Evolutionary conservation across 768 basidiomycete species (phyloP).

Genomic region (Amanita muscaria): DNA sequence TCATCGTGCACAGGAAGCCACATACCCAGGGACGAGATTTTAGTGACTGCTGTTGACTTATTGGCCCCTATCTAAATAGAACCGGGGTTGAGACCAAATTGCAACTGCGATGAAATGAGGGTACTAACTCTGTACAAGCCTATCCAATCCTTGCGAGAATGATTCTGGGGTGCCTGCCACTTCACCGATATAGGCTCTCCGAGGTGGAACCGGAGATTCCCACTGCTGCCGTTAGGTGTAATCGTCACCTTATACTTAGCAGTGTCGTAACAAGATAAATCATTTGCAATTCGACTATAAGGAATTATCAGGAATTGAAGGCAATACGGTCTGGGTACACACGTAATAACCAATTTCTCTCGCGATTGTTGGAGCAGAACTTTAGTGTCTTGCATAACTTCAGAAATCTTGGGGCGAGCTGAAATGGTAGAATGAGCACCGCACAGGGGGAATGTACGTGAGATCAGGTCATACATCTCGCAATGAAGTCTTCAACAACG

Average conservation of each 20-base stretch:
- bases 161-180: slow-evolving; percentile 81
- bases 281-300: slow-evolving; percentile 69
- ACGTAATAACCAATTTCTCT: slow-evolving; percentile 90
- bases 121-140: slow-evolving; percentile 72
- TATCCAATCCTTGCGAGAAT: slow-evolving; percentile 94
- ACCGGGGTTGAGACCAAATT: slow-evolving; percentile 5
- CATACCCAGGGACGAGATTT: slow-evolving; percentile 76
- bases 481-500: slow-evolving; percentile 87
- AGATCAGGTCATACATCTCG: slow-evolving; percentile 59
- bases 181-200: slow-evolving; percentile 82
- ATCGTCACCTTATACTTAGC: slow-evolving; percentile 69
- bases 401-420: slow-evolving; percentile 86
- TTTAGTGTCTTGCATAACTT: slow-evolving; percentile 90
- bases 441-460: neutral
- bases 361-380: slow-evolving; percentile 83
- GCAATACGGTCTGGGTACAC: slow-evolving; percentile 20
- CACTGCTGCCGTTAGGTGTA: slow-evolving; percentile 39
- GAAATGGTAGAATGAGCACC: slow-evolving; percentile 11
- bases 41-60: slow-evolving; percentile 73
- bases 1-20: slow-evolving; percentile 90
- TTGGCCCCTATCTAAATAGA: slow-evolving; percentile 72
- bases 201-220: slow-evolving; percentile 64
- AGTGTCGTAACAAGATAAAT: slow-evolving; percentile 73
- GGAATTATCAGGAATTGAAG: slow-evolving; percentile 3
- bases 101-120: slow-evolving; percentile 1